phyloP scores from a whole-genome alignment of 2,329 filamentous ascomycete species.

The Fusarium sp. region DNA sequence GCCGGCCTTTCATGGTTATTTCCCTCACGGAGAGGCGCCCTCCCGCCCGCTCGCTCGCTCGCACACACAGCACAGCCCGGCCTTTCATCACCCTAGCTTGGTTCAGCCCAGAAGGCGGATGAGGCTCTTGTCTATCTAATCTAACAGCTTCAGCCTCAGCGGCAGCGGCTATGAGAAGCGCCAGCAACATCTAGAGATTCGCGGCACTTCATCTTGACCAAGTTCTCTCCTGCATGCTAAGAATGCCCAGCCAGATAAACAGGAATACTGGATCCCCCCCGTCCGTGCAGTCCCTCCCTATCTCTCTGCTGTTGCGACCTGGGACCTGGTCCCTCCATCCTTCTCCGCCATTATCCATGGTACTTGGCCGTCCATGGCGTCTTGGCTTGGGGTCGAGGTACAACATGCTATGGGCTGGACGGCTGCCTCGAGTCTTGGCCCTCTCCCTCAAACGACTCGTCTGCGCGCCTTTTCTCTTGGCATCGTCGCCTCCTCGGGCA shows the following conservation, averaged over 20 bases:
- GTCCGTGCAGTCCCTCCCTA: conserved; percentile 20
- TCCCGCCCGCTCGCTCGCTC: neutral
- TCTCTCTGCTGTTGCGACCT: conserved; percentile 4
- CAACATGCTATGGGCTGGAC: conserved; percentile 34
- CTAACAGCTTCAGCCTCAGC: neutral
- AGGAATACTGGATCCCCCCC: conserved; percentile 13
- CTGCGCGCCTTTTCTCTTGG: conserved; percentile 27
- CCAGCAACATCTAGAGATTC: conserved; percentile 7
- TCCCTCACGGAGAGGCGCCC: neutral
- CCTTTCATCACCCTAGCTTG: neutral
- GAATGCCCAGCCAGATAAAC: conserved; percentile 32
- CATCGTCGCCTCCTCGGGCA: conserved; percentile 36
- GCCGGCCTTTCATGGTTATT: neutral
- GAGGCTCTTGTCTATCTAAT: neutral
- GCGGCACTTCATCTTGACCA: conserved; percentile 24
- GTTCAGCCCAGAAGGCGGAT: neutral
- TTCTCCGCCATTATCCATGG: conserved; percentile 20
- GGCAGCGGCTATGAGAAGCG: neutral
- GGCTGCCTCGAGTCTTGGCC: conserved; percentile 31
- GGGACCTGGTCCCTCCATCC: neutral
- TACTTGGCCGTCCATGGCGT: conserved; percentile 27
- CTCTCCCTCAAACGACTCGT: conserved; percentile 18
- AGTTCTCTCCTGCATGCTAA: neutral
- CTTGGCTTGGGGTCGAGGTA: conserved; percentile 34
- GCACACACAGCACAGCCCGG: neutral